Evolutionary conservation across 2,329 filamentous ascomycete genomes (phyloP).

Genomic region (Pseudogymnoascus sp.): DNA sequence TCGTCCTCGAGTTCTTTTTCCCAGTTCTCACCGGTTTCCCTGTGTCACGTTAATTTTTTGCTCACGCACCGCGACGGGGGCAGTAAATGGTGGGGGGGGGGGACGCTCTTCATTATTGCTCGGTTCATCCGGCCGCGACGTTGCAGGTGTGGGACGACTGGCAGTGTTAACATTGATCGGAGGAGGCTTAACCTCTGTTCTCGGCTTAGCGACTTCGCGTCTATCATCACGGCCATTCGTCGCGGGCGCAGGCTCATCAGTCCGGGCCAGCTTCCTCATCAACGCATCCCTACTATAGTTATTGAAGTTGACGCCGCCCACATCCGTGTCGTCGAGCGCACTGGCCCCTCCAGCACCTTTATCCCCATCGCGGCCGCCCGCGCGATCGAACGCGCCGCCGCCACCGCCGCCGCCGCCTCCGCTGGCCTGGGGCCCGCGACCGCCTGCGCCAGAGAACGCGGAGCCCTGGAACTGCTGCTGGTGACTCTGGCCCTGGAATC

Average conservation of each 20-base stretch:
- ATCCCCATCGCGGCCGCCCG: constrained; percentile 79
- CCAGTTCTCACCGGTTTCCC: constrained; percentile 82
- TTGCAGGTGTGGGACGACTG: no score
- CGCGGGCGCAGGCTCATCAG: constrained; percentile 66
- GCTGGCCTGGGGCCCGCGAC: constrained; percentile 74
- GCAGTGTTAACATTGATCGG: constrained; percentile 86
- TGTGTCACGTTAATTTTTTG: constrained; percentile 35
- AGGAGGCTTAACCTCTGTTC: constrained; percentile 67
- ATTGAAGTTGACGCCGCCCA: constrained; percentile 98
- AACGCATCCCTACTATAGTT: constrained; percentile 97
- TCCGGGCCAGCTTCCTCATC: constrained; percentile 96
- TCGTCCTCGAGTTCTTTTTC: constrained; percentile 91
- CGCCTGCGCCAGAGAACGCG: constrained; percentile 81
- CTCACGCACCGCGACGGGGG: not conserved
- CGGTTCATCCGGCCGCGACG: no score
- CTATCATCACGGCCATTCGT: constrained; percentile 49
- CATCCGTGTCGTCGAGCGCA: constrained; percentile 93
- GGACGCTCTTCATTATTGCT: no score
- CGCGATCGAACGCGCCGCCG: constrained; percentile 72
- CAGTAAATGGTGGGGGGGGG: not conserved
- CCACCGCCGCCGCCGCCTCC: constrained; percentile 49
- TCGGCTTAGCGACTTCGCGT: constrained; percentile 66
- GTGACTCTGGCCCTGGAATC: constrained; percentile 73
- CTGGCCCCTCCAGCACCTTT: constrained; percentile 83
- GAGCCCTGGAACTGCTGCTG: constrained; percentile 75